Conservation (phyloP, 1,284 basidiomycete genomes). For the Cutaneotrichosporon sp. region DNA sequence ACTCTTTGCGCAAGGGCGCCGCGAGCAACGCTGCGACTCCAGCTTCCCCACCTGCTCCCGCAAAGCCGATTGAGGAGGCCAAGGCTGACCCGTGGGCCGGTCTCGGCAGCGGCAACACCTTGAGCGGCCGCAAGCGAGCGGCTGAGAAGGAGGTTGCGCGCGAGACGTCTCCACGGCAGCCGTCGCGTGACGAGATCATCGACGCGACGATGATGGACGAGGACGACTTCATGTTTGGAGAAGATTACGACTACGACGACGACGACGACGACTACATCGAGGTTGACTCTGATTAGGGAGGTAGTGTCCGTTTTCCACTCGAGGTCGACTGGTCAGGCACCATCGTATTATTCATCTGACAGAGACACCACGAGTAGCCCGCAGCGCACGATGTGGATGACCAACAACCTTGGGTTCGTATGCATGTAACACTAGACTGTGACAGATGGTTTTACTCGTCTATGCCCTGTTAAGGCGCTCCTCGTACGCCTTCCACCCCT, state of each 20-base stretch:
- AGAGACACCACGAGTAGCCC: constrained; percentile 1
- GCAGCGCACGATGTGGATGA: constrained; percentile 1
- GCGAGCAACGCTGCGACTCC: constrained; percentile 11
- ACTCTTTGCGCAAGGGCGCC: constrained; percentile 34
- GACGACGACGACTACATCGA: constrained; percentile 44
- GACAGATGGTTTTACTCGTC: constrained; percentile 1
- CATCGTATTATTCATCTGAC: neutral
- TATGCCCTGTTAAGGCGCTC: constrained; percentile 49
- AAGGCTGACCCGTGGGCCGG: constrained; percentile 50
- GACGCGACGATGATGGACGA: constrained; percentile 50
- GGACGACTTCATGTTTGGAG: constrained; percentile 44
- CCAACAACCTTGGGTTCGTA: constrained; percentile 8
- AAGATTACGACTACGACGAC: constrained; percentile 34
- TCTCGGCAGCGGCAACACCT: constrained; percentile 46
- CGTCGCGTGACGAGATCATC: constrained; percentile 32
- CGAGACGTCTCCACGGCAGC: constrained; percentile 16
- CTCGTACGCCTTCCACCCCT: constrained; percentile 90
- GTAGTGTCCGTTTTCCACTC: neutral
- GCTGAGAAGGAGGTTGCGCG: constrained; percentile 14
- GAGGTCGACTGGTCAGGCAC: neutral
- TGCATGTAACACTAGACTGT: constrained; percentile 23
- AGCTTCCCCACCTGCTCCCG: constrained; percentile 4
- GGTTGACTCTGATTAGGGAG: constrained; percentile 47
- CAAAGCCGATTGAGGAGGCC: constrained; percentile 19
- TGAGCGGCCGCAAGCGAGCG: constrained; percentile 27